phyloP scores from a whole-genome alignment of 352 stramenopile genomes.

The Phytophthora aleatoria region DNA sequence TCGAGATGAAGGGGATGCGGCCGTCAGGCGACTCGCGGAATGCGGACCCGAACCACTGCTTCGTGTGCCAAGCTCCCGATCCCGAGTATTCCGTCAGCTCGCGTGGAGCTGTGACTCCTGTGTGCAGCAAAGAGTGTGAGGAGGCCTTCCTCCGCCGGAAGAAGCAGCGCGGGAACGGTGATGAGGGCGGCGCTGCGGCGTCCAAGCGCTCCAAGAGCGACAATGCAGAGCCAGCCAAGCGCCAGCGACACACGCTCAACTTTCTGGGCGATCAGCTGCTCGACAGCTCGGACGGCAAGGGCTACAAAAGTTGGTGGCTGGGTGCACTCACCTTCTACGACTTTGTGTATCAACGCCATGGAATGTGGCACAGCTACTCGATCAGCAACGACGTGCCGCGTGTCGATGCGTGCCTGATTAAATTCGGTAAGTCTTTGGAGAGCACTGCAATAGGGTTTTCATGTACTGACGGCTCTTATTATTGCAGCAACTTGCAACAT shows the following conservation, averaged over 20 bases:
- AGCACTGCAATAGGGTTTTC: neutral
- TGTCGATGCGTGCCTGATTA: constrained; percentile 72
- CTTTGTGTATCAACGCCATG: constrained; percentile 85
- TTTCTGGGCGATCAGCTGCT: constrained; percentile 80
- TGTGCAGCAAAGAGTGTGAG: constrained; percentile 78
- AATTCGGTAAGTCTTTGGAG: constrained; percentile 59
- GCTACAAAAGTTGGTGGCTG: constrained; percentile 90
- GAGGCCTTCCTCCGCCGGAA: constrained; percentile 48
- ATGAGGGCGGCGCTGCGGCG: constrained; percentile 2
- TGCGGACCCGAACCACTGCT: constrained; percentile 51
- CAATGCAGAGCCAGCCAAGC: constrained; percentile 41
- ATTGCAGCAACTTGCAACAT: constrained; percentile 79
- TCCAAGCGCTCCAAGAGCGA: constrained; percentile 47
- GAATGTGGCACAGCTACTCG: constrained; percentile 88
- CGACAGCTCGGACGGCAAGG: constrained; percentile 66
- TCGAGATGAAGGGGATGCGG: constrained; percentile 58
- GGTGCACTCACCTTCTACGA: constrained; percentile 84
- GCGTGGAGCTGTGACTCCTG: constrained; percentile 50
- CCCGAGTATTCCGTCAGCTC: constrained; percentile 75
- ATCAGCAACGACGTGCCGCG: constrained; percentile 72
- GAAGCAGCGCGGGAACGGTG: constrained; percentile 39
- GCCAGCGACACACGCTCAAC: constrained; percentile 62
- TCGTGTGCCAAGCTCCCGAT: constrained; percentile 60
- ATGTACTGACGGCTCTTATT: constrained; percentile 9
- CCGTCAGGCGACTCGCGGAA: constrained; percentile 31